phyloP scores from a whole-genome alignment of 352 stramenopile genomes.

The Phytophthora foliorum region DNA sequence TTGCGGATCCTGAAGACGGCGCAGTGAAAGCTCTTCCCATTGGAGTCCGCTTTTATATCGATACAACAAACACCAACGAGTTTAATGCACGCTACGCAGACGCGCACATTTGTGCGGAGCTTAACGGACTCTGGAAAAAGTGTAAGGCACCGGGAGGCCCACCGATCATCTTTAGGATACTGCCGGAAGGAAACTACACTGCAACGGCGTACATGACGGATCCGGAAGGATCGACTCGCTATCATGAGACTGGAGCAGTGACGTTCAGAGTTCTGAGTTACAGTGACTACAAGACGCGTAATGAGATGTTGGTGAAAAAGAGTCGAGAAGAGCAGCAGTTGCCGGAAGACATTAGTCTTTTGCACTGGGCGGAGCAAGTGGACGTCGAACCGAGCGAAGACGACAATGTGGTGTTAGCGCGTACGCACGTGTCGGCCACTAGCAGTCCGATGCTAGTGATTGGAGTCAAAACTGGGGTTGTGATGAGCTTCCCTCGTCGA shows the following conservation, averaged over 20 bases:
- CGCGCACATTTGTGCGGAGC: constrained; percentile 31
- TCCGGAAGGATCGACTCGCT: not conserved
- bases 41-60: constrained; percentile 1
- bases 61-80: not conserved
- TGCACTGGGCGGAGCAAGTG: constrained; percentile 26
- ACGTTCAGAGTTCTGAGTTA: constrained; percentile 27
- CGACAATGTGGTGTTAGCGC: constrained; percentile 7
- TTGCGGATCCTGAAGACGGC: constrained; percentile 23
- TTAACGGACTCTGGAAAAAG: constrained; percentile 34
- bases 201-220: constrained; percentile 27
- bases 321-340: constrained; percentile 30
- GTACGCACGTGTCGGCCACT: not conserved
- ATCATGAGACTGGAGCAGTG: constrained; percentile 2
- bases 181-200: constrained; percentile 35
- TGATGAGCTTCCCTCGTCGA: constrained; percentile 41
- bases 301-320: constrained; percentile 6
- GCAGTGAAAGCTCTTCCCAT: constrained; percentile 21
- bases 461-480: constrained; percentile 52
- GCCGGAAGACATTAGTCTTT: constrained; percentile 20
- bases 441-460: constrained; percentile 40
- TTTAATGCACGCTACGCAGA: constrained; percentile 24
- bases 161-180: constrained; percentile 8
- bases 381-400: not conserved
- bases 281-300: constrained; percentile 6
- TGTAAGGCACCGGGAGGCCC: constrained; percentile 17